Base-by-base conservation (phyloP, 2,329 filamentous ascomycete genomes). In the Claviceps capensis region DNA sequence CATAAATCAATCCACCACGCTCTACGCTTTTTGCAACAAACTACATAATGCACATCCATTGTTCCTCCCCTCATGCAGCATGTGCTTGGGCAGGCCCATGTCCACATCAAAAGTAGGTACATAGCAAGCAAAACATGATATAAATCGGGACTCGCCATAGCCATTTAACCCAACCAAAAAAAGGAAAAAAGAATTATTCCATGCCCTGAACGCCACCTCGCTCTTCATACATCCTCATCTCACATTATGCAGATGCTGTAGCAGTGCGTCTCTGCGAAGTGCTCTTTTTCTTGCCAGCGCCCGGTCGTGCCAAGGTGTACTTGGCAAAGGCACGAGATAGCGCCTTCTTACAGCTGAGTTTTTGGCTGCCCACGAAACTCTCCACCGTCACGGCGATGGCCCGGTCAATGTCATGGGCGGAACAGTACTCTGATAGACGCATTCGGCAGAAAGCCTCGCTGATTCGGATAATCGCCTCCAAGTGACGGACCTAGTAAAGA, bases 401-500 rank as follows among this genome's bases (percentile, higher is more conserved):
- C 44, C 93, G 88, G 69, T 98, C 93, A 60, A 98, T 95, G 64
- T 98, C 93, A 54, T 86, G 80, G 1, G 86, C 72, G 5, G 85
- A 85, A 69, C 91, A 95, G 73, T 95, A 97, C 59, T 98, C 93
- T 0, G 87, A 93, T n/a, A 98, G 75, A 14, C 93, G 85, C 93
- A 98, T 98, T 63, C 95, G 91, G 69, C 87, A 94, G 72, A 98
- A 98, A 0, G 90, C 73, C 67, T 98, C 93, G 53, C 83, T 84
- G 63, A 95, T 95, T 63, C 93, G 88, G 72, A 98, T 94, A 63
- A 97, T 96, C 56, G 91, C 91, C 77, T 98, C 93, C 37, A 98
- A 75, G 72, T 98, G 93, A 74, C 93, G 90, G 58, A 96, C 88
- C 89, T 95, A 14, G 0, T n/a, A 9, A 30, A 4, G 38, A 4